These are phyloP conservation scores for Erodium chrysanthum DNA, from an alignment of 441 rosid species.

Conservation along the genomic window DNA sequence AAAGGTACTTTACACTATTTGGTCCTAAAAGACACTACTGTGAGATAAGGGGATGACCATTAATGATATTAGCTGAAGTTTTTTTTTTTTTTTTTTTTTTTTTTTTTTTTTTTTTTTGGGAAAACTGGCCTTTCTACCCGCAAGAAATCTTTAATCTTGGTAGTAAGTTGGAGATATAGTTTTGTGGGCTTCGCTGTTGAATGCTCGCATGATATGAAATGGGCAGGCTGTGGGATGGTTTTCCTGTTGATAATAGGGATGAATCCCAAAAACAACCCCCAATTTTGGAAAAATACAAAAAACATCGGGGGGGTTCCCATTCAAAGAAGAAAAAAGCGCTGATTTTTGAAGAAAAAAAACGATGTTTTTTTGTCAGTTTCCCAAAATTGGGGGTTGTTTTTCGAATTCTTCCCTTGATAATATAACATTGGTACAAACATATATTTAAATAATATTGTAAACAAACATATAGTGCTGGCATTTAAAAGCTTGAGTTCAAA, in stretches of 20 bases:
- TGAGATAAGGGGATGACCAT: background rate
- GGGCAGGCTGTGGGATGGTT: background rate
- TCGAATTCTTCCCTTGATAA: no score
- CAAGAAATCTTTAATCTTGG: background rate
- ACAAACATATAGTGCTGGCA: background rate
- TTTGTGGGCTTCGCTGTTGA: background rate
- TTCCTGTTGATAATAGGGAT: slow-evolving; percentile 5
- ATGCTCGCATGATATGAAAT: slow-evolving; percentile 4
- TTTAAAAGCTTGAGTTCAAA: slow-evolving; percentile 5
- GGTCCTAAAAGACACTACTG: background rate
- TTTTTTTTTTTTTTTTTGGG: no score
- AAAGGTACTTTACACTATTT: background rate
- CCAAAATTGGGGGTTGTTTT: no score
- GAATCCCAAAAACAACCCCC: no score
- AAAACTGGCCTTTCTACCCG: no score
- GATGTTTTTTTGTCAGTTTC: no score
- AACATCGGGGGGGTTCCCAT: no score
- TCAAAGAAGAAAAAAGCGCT: no score
- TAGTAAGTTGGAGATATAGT: background rate
- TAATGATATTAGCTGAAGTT: background rate
- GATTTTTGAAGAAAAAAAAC: no score
- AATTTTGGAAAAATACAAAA: no score
- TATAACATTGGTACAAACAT: background rate
- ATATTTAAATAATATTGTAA: background rate
- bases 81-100: background rate